Conservation (phyloP, 2,329 filamentous ascomycete genomes). For the Hypoxylon sp. region DNA sequence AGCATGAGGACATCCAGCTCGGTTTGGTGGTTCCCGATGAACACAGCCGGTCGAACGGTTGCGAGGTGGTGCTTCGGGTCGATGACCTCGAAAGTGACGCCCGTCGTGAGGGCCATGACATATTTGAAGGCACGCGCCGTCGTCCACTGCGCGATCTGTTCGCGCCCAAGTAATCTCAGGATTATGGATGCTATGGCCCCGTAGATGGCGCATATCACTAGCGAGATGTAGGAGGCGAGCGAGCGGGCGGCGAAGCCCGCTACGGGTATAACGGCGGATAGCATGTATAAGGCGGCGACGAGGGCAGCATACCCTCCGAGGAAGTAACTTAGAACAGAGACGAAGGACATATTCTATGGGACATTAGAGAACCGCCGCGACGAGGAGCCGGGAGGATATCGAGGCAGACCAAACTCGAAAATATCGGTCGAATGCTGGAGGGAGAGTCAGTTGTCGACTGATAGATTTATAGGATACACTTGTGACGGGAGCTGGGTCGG, state of each 20-base stretch:
- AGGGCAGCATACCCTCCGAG: conserved; percentile 64
- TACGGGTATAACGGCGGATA: conserved; percentile 69
- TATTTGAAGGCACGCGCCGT: conserved; percentile 83
- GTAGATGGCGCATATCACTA: conserved; percentile 73
- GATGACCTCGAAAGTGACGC: conserved; percentile 80
- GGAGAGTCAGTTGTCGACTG: conserved; percentile 13
- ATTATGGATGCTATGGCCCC: conserved; percentile 80
- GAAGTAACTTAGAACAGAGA: conserved; percentile 57
- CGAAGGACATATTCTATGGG: conserved; percentile 48
- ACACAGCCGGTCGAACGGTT: conserved; percentile 82
- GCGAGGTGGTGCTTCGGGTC: conserved; percentile 74
- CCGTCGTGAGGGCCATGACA: conserved; percentile 79
- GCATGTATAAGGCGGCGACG: conserved; percentile 69
- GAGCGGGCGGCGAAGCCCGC: conserved; percentile 77
- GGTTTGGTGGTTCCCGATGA: conserved; percentile 95
- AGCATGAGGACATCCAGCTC: conserved; percentile 96
- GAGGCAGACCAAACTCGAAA: conserved; percentile 4
- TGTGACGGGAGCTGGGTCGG: conserved; percentile 13
- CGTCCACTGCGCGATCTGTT: conserved; percentile 87
- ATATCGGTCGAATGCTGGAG: neutral
- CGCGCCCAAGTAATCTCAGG: conserved; percentile 78
- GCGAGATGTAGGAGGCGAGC: conserved; percentile 73
- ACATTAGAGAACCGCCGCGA: conserved; percentile 36
- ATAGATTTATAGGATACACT: conserved; percentile 25
- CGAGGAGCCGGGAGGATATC: conserved; percentile 9